Base-by-base conservation (phyloP, 441 rosid species). In the Populus trichocarpa region DNA sequence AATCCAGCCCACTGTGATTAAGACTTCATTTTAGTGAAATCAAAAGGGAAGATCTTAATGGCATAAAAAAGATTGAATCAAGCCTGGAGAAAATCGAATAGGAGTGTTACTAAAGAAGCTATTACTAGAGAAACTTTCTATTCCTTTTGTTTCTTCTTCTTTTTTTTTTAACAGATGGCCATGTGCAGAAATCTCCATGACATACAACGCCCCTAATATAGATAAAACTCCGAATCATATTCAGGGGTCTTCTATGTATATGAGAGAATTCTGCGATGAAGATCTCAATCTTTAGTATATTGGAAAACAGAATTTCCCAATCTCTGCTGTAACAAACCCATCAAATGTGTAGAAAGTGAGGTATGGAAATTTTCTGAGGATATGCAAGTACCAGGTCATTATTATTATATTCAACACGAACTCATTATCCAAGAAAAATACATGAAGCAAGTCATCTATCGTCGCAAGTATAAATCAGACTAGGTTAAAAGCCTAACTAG, bases 1-100 rank as follows among this genome's bases (percentile, higher is more conserved):
- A 84, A 81, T 97, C 98, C 88, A 97, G 87, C 70, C 98, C 99
- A 89, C 99, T 97, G 92, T 59, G 53, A 82, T 79, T 70, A 82
- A 80, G 77, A 65, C 66, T 69, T 26, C 69, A 79, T 75, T 81
- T 81, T 68, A 84, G 88, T 68, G 65, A 67, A 78, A 75, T 68
- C 53, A 22, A 76, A 78, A 78, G 30, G 14, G 40, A 67, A 80
- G 77, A 77, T n/a, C 40, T 77, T 40, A 74, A n/a, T 6, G 28
- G 46, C 38, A 64, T 8, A 75, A 32, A 63, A 6, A 13, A 11
- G 26, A 53, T 22, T 3, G 25, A 35, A 8, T 9, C 30, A 22
- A 46, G 72, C 7, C 53, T 9, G 26, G 10, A 32, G 3, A 50
- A 28, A 70, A 57, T 61, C 0, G 9, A 53, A 12, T 25, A 20